phyloP scores from a whole-genome alignment of 495 filamentous ascomycete species.

The Penicillium argentinense region DNA sequence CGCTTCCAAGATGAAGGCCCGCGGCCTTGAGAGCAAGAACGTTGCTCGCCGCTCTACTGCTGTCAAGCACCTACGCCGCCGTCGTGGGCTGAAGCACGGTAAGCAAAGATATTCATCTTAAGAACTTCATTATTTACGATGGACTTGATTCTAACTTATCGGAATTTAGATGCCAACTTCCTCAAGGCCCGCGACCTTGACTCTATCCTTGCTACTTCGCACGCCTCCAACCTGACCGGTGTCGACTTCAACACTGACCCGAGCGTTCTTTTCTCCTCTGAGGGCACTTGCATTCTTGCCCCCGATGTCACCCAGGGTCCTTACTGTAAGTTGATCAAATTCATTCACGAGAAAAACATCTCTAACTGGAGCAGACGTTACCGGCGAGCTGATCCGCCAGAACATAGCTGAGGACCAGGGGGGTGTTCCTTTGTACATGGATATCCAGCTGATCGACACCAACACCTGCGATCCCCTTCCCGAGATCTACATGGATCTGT shows the following conservation, averaged over 20 bases:
- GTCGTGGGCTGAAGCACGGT: slow-evolving; percentile 22
- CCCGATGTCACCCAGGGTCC: slow-evolving; percentile 58
- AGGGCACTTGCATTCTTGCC: slow-evolving; percentile 55
- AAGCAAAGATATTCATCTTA: background rate
- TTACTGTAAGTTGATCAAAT: slow-evolving; percentile 40
- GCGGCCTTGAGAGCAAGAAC: slow-evolving; percentile 45
- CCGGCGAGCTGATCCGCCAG: slow-evolving; percentile 53
- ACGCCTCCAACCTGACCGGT: slow-evolving; percentile 45
- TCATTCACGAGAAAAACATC: too few relatives aligned
- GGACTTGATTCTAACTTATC: too few relatives aligned
- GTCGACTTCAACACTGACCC: slow-evolving; percentile 50
- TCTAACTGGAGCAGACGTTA: slow-evolving; percentile 42
- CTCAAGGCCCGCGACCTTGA: slow-evolving; percentile 44
- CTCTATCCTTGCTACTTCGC: slow-evolving; percentile 37
- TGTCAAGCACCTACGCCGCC: slow-evolving; percentile 31
- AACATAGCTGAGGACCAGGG: slow-evolving; percentile 55
- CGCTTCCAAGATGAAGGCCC: slow-evolving; percentile 47
- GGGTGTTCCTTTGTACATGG: slow-evolving; percentile 57
- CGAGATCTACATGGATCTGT: slow-evolving; percentile 58
- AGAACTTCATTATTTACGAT: too few relatives aligned
- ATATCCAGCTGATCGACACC: slow-evolving; percentile 61
- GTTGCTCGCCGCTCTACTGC: slow-evolving; percentile 42
- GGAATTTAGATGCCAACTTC: slow-evolving; percentile 24
- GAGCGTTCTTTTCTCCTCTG: slow-evolving; percentile 50
- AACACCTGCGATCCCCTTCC: slow-evolving; percentile 56